phyloP scores from a whole-genome alignment of 140 eudicot species.

The Bidens hawaiensis region DNA sequence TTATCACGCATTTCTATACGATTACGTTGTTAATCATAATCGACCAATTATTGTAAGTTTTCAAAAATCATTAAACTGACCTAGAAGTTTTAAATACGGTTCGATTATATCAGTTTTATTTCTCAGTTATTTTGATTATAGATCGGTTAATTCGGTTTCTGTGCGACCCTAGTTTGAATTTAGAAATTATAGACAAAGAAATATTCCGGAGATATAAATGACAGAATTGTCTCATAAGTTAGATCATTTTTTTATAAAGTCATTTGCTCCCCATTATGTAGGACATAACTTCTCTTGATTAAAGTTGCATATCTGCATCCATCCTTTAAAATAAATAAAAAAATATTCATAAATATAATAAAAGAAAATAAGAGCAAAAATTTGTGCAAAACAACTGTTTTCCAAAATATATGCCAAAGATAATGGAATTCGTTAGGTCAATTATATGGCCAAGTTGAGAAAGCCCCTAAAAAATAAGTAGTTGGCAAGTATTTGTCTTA shows the following conservation, averaged over 20 bases:
- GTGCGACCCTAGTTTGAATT: no score
- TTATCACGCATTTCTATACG: no score
- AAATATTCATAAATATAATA: not conserved
- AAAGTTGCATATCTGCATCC: constrained; percentile 17
- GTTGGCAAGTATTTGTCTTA: constrained; percentile 22
- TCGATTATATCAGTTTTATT: no score
- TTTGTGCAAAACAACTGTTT: no score
- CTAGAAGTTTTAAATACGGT: no score
- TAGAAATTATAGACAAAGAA: no score
- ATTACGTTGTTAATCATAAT: no score
- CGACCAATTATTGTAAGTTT: no score
- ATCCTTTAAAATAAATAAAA: not conserved
- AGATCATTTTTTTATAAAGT: constrained; percentile 12
- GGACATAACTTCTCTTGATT: constrained; percentile 30
- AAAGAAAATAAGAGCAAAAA: not conserved
- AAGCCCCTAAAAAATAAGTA: constrained; percentile 11
- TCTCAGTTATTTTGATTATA: no score
- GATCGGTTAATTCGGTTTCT: no score
- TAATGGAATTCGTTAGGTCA: constrained; percentile 22
- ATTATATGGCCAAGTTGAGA: constrained; percentile 9
- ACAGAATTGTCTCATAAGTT: constrained; percentile 16
- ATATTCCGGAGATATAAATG: no score
- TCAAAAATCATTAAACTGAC: no score
- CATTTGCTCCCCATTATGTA: constrained; percentile 20
- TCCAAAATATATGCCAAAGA: constrained; percentile 7